These are phyloP conservation scores for Aristolochia fimbriata DNA, from an alignment of 164 flowering plant genomes.

Conservation along the genomic window DNA sequence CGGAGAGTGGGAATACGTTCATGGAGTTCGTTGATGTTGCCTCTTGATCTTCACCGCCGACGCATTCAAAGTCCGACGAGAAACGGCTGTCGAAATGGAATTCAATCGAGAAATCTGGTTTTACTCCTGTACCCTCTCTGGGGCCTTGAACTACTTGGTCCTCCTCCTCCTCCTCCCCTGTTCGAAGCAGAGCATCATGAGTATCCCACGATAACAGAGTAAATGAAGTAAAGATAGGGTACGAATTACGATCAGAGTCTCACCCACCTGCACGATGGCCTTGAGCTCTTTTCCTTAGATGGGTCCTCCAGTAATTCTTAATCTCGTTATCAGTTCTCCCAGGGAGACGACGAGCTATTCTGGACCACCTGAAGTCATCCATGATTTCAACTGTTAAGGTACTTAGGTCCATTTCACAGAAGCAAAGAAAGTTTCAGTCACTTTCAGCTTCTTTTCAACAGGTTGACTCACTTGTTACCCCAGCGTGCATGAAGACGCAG, in stretches of 20 bases:
- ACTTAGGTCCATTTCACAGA: no score
- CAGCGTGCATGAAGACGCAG: constrained; percentile 49
- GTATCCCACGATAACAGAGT: neutral
- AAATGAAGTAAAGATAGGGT: neutral
- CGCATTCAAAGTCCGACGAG: neutral
- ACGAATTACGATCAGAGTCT: neutral
- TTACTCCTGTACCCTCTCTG: neutral
- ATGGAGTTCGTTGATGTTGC: no score
- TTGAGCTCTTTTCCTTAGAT: neutral
- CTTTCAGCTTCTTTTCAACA: no score
- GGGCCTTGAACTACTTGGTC: neutral
- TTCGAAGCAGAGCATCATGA: no score
- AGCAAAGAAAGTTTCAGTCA: no score
- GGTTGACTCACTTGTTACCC: constrained; percentile 59
- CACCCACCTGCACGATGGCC: neutral
- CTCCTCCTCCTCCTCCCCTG: no score
- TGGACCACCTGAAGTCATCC: neutral
- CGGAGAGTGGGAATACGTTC: no score
- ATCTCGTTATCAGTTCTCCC: constrained; percentile 5
- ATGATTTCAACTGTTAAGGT: no score
- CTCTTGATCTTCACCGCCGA: neutral
- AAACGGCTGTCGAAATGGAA: neutral
- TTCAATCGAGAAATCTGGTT: neutral
- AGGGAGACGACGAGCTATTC: neutral
- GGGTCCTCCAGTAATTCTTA: constrained; percentile 3